Conservation (phyloP, 805 yeast genomes). For the Candida nemodendra region DNA sequence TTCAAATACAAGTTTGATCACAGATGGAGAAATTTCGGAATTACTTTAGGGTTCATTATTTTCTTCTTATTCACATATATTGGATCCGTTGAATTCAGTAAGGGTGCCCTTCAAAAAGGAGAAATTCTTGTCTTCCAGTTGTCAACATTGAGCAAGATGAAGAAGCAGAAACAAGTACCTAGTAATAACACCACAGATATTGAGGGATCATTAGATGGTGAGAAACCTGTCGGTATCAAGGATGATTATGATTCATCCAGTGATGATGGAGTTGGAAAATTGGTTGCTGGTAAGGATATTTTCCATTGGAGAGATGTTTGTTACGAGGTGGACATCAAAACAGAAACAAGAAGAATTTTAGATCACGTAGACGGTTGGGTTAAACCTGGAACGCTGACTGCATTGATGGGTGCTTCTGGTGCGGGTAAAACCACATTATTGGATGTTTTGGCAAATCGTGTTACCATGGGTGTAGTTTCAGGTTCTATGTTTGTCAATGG, state of each 20-base stretch:
- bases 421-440: constrained; percentile 60
- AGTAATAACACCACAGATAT: constrained; percentile 25
- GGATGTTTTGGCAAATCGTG: constrained; percentile 52
- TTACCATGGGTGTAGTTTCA: constrained; percentile 54
- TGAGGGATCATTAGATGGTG: constrained; percentile 27
- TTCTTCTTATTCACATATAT: constrained; percentile 57
- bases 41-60: constrained; percentile 52
- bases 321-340: constrained; percentile 64
- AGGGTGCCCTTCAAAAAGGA: constrained; percentile 68
- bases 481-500: constrained; percentile 62
- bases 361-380: constrained; percentile 78
- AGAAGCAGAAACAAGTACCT: constrained; percentile 36
- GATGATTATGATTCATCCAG: constrained; percentile 25
- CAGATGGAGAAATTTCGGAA: constrained; percentile 83
- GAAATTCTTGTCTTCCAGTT: constrained; percentile 62
- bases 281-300: constrained; percentile 43
- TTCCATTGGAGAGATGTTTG: constrained; percentile 79
- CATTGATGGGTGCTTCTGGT: constrained; percentile 67
- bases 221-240: constrained; percentile 26
- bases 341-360: constrained; percentile 58
- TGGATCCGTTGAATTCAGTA: constrained; percentile 52
- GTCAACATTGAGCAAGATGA: constrained; percentile 45
- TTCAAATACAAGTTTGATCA: constrained; percentile 54
- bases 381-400: constrained; percentile 79
- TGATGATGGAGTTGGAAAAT: constrained; percentile 29